phyloP scores from a whole-genome alignment of 148 eudicot species.

The Persicaria tinctoria region DNA sequence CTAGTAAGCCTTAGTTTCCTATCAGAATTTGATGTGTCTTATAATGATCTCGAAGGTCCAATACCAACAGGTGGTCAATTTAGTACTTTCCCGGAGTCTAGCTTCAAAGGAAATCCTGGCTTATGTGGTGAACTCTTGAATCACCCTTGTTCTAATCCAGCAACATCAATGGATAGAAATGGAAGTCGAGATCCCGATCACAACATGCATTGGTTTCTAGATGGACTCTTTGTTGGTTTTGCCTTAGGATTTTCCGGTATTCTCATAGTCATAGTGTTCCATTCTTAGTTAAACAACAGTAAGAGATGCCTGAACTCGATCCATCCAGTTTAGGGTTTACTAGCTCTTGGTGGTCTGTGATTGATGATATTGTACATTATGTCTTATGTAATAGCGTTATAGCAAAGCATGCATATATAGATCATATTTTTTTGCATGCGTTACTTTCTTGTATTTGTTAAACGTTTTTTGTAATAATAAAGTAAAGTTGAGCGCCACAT shows the following conservation, averaged over 20 bases:
- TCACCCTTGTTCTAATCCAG: neutral
- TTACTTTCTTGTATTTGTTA: too few relatives aligned
- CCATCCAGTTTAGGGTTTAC: too few relatives aligned
- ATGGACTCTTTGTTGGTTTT: too few relatives aligned
- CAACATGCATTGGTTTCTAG: neutral
- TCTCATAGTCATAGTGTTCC: neutral
- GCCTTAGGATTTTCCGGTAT: neutral
- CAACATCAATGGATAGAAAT: neutral
- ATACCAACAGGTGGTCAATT: constrained; percentile 2
- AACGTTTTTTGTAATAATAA: too few relatives aligned
- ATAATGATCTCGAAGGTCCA: neutral
- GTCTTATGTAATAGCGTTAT: too few relatives aligned
- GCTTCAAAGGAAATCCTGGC: neutral
- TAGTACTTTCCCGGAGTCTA: neutral
- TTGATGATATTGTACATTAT: too few relatives aligned
- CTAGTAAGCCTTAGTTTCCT: neutral
- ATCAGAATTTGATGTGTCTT: neutral
- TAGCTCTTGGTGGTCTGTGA: too few relatives aligned
- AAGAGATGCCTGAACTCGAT: neutral
- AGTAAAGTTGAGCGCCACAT: too few relatives aligned
- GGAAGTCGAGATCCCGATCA: neutral
- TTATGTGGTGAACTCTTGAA: neutral
- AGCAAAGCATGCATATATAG: too few relatives aligned
- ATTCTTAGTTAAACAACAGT: neutral
- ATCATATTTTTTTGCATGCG: too few relatives aligned